Evolutionary conservation across 2,329 filamentous ascomycete genomes (phyloP).

Genomic region (Aspergillus sojae): DNA sequence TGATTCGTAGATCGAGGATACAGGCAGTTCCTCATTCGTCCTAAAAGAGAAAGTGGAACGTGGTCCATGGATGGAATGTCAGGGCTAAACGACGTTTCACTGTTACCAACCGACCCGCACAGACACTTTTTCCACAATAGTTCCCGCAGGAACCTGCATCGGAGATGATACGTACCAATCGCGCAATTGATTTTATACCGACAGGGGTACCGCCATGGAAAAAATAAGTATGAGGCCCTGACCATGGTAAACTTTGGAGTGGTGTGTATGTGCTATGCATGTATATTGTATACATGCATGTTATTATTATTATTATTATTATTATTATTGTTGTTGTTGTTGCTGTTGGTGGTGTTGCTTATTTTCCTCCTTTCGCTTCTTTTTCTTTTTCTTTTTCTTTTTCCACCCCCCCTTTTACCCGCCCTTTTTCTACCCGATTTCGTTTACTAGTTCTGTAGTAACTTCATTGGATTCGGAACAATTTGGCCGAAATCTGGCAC

Average conservation of each 20-base stretch:
- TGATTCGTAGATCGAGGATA: conserved; percentile 1
- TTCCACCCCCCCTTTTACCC: not conserved
- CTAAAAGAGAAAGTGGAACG: conserved; percentile 1
- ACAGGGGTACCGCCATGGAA: not conserved
- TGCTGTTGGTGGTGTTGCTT: not conserved
- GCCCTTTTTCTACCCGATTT: not conserved
- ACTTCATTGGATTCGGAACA: conserved; percentile 1
- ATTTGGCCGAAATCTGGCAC: conserved; percentile 6
- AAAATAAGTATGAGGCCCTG: not conserved
- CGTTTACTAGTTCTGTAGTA: not conserved
- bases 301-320: not conserved
- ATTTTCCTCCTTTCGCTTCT: not conserved
- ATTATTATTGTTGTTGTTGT: too few species aligned
- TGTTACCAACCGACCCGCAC: conserved; percentile 4
- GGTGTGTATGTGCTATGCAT: not conserved
- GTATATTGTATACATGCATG: not conserved
- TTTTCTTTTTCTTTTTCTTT: not conserved
- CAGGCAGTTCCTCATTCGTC: not conserved
- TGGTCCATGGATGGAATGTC: conserved; percentile 6
- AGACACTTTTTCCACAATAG: not conserved
- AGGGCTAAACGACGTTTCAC: conserved; percentile 22
- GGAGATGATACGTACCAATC: conserved; percentile 1
- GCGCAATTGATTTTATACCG: not conserved
- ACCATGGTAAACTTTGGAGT: not conserved
- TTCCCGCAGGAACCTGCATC: conserved; percentile 6